A percentile compares a stretch with the other conserved stretches of the same genome.
Conservation (phyloP, 2,329 filamentous ascomycete genomes). For the Apiospora sp. region DNA sequence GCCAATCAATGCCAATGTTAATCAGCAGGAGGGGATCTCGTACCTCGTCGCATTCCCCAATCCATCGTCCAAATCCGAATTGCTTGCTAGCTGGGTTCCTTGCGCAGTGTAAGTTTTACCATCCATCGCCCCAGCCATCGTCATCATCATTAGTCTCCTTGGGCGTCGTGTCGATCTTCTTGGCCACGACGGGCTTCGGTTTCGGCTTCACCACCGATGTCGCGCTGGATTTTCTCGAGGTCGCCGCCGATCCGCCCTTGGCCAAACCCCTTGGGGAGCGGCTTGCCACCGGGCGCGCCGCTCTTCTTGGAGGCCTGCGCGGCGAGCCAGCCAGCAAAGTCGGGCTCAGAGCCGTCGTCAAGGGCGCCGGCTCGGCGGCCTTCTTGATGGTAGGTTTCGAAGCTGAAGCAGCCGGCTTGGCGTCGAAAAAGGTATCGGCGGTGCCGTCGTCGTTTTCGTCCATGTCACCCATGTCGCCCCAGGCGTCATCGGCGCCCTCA, state of each 20-base stretch:
- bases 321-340: constrained; percentile 94
- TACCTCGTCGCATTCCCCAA: background rate
- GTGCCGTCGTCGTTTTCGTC: constrained; percentile 66
- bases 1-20: constrained; percentile 9
- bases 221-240: constrained; percentile 47
- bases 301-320: constrained; percentile 80
- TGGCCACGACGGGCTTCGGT: constrained; percentile 56
- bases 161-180: constrained; percentile 75
- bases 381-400: constrained; percentile 43
- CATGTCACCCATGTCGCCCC: constrained; percentile 72
- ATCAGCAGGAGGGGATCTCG: no score
- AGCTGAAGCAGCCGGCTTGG: constrained; percentile 33
- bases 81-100: background rate
- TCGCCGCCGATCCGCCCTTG: constrained; percentile 56
- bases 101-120: constrained; percentile 44
- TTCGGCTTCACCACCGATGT: constrained; percentile 37
- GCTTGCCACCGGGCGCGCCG: constrained; percentile 56
- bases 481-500: constrained; percentile 70
- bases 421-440: constrained; percentile 54
- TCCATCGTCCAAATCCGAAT: background rate
- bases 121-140: constrained; percentile 72
- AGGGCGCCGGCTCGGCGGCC: constrained; percentile 57
- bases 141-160: constrained; percentile 64
- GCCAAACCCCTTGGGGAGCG: constrained; percentile 85
- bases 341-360: constrained; percentile 87